Evolutionary conservation across 208 protist genomes (phyloP).

Genomic region (Acanthamoeba healyi): DNA sequence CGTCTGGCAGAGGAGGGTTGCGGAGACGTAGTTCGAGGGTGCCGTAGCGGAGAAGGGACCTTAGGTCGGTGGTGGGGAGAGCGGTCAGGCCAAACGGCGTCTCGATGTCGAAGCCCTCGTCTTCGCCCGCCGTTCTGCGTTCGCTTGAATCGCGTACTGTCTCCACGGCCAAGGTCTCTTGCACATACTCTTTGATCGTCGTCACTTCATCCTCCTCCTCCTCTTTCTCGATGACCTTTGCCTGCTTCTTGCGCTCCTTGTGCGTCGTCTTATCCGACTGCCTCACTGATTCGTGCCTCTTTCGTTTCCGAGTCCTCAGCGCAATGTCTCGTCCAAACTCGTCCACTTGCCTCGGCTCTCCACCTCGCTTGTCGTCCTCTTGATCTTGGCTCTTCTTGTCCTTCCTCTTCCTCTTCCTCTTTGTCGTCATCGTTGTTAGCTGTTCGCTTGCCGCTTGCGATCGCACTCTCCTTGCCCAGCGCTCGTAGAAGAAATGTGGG

Average conservation of each 20-base stretch:
- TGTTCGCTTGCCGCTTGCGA: neutral
- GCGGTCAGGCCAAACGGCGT: neutral
- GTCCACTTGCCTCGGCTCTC: neutral
- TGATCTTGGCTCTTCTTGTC: too few relatives aligned
- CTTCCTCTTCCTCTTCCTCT: too few relatives aligned
- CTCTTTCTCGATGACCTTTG: neutral
- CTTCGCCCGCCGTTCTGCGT: neutral
- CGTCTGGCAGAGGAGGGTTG: too few relatives aligned
- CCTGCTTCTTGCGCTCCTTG: neutral
- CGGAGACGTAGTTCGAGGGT: too few relatives aligned
- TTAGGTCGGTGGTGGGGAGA: neutral
- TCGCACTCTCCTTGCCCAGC: neutral
- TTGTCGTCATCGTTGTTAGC: neutral
- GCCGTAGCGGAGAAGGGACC: neutral
- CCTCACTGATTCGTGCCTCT: neutral
- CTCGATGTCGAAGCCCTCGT: neutral
- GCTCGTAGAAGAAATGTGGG: conserved; percentile 31
- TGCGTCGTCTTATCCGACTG: neutral
- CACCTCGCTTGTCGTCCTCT: too few relatives aligned
- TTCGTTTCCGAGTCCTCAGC: neutral
- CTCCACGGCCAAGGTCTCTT: neutral
- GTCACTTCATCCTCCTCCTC: neutral
- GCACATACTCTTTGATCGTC: neutral
- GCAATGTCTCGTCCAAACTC: neutral
- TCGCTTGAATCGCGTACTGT: neutral